Evolutionary conservation across 75 land plant genomes (phyloP), one percentile per base, ranked within the genome.

Genomic region (Cunninghamia lanceolata): DNA sequence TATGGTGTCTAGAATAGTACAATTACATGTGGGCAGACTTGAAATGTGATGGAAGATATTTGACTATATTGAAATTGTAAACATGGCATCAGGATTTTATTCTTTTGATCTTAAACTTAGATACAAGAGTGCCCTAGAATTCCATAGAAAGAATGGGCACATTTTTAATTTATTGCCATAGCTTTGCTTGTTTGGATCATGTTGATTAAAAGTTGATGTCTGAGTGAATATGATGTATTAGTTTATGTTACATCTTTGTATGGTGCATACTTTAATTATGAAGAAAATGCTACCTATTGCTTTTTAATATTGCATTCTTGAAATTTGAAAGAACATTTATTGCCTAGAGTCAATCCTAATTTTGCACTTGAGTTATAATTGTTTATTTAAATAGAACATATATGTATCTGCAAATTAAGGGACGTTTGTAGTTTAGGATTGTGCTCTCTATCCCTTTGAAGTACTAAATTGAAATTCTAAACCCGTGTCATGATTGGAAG

Each of bases 401-500:
- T 7, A 28, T 10, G 30, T 30, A 70, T 70, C n/a, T 70, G 30
- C 34, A 70, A 30, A 70, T 73, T 14, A 73, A 73, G 34, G 36
- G 3, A 34, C 34, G 13, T 73, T 32, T 13, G 13, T 11, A 73
- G 75, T 73, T 34, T 73, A 73, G 3, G 14, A 73, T 73, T 34
- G 34, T 79, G 47, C 28, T 25, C 0, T 77, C 80, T 21, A 14
- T 21, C 46, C 82, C 46, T 11, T 3, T 34, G 36, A 73, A 79
- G 40, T 35, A 42, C 82, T 79, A 79, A 79, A n/a, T n/a, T n/a
- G n/a, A n/a, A n/a, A 39, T 79, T 42, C 30, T 47, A 79, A 42
- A 36, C 28, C 82, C 7, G n/a, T 79, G 39, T 79, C 71, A 76
- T 85, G 74, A 40, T 40, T 85, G 80, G 30, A 66, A 90, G 89